Percentiles rank a stretch among this genome's conserved stretches.
Conservation (phyloP, 2,329 filamentous ascomycete genomes). For the Scolecobasidium constrictum region DNA sequence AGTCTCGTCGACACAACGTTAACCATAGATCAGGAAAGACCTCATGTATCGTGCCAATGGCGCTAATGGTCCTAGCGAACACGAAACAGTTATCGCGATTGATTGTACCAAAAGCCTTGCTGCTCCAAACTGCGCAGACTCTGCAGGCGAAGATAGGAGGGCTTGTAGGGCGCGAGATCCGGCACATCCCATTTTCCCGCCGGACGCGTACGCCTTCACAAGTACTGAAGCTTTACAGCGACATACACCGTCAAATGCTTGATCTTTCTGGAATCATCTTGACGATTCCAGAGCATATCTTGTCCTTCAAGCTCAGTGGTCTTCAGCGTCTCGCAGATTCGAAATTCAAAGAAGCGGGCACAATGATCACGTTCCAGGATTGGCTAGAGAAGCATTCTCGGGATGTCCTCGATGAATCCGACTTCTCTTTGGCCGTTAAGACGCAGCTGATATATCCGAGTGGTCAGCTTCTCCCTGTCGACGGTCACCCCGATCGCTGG, state of each 20-base stretch:
- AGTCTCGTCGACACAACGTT: too few relatives aligned
- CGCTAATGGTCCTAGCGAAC: slow-evolving; percentile 31
- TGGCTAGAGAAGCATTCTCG: slow-evolving; percentile 38
- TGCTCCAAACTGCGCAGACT: slow-evolving; percentile 43
- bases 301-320: slow-evolving; percentile 51
- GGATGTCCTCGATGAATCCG: slow-evolving; percentile 51
- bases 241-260: slow-evolving; percentile 30
- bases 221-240: slow-evolving; percentile 18
- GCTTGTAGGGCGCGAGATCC: slow-evolving; percentile 37
- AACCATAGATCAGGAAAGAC: slow-evolving; percentile 47
- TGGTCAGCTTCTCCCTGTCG: slow-evolving; percentile 19
- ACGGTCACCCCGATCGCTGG: slow-evolving; percentile 22
- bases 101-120: slow-evolving; percentile 41
- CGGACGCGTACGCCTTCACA: slow-evolving; percentile 24
- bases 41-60: slow-evolving; percentile 56
- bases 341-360: slow-evolving; percentile 24
- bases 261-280: slow-evolving; percentile 41
- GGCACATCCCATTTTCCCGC: slow-evolving; percentile 45
- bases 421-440: slow-evolving; percentile 21
- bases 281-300: slow-evolving; percentile 46
- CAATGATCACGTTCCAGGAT: slow-evolving; percentile 37
- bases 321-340: slow-evolving; percentile 40
- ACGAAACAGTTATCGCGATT: slow-evolving; percentile 36
- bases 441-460: slow-evolving; percentile 28
- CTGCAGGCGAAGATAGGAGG: slow-evolving; percentile 41